Evolutionary conservation across 2,329 filamentous ascomycete genomes (phyloP).

Genomic region (Lecanosticta acicola): DNA sequence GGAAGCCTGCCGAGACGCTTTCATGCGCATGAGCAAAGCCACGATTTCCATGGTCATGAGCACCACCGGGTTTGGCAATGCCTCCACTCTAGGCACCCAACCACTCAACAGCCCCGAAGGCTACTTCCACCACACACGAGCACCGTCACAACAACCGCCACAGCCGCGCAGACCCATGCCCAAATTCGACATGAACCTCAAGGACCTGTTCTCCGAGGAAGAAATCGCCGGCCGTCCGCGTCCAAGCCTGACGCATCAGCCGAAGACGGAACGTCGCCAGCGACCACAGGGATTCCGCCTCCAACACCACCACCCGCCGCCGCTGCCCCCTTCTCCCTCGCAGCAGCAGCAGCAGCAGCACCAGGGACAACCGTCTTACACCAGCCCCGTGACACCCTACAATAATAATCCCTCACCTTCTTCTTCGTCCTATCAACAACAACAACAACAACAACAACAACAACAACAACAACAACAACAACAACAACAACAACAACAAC

Average conservation of each 20-base stretch:
- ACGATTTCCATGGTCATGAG: conserved; percentile 93
- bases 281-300: conserved; percentile 19
- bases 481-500: too few relatives aligned
- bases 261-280: background rate
- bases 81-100: conserved; percentile 28
- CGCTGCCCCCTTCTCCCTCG: conserved; percentile 15
- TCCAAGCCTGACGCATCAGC: conserved; percentile 13
- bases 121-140: conserved; percentile 21
- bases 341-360: too few relatives aligned
- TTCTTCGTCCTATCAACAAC: too few relatives aligned
- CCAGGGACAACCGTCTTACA: too few relatives aligned
- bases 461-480: too few relatives aligned
- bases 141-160: conserved; percentile 4
- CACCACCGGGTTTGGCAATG: conserved; percentile 68
- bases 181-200: conserved; percentile 54
- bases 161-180: conserved; percentile 33
- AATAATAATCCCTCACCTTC: too few relatives aligned
- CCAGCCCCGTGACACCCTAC: too few relatives aligned
- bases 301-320: conserved; percentile 25
- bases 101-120: conserved; percentile 25
- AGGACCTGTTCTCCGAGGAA: conserved; percentile 47
- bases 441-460: too few relatives aligned
- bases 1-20: conserved; percentile 89
- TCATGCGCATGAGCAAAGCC: conserved; percentile 89
- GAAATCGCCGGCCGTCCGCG: conserved; percentile 34